Percentiles rank a stretch among this genome's conserved stretches.
These are phyloP conservation scores for Sclerotinia subarctica DNA, from an alignment of 2,329 filamentous ascomycete genomes.

Conservation along the genomic window DNA sequence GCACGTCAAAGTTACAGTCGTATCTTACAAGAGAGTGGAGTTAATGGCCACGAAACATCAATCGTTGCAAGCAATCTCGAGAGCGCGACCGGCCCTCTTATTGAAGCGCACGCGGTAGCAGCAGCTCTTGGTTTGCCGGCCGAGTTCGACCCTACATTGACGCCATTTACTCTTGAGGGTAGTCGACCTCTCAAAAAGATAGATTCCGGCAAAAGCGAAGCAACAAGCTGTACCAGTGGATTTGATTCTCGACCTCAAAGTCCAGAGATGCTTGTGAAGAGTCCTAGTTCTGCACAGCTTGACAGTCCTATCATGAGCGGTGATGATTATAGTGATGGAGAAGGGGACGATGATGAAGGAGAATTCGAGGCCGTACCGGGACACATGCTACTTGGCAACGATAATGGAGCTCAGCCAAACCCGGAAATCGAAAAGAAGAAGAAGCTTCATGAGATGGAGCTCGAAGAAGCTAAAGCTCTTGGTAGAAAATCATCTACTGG, in stretches of 20 bases:
- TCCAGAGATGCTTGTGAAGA: slow-evolving; percentile 44
- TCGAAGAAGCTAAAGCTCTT: slow-evolving; percentile 55
- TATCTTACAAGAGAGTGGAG: slow-evolving; percentile 58
- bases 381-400: slow-evolving; percentile 30
- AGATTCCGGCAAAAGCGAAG: slow-evolving; percentile 33
- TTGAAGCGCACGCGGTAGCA: slow-evolving; percentile 63
- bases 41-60: slow-evolving; percentile 38
- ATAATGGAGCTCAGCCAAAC: slow-evolving; percentile 21
- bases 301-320: slow-evolving; percentile 37
- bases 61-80: slow-evolving; percentile 31
- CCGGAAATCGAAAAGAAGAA: slow-evolving; percentile 45
- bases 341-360: slow-evolving; percentile 38
- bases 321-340: slow-evolving; percentile 41
- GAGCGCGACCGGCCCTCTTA: slow-evolving; percentile 45
- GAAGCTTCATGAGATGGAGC: slow-evolving; percentile 58
- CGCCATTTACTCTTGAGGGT: slow-evolving; percentile 46
- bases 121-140: slow-evolving; percentile 61
- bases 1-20: slow-evolving; percentile 61
- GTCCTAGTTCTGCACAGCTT: slow-evolving; percentile 40
- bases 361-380: slow-evolving; percentile 38
- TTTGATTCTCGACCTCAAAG: slow-evolving; percentile 38
- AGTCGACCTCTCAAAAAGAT: slow-evolving; percentile 28
- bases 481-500: slow-evolving; percentile 29
- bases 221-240: slow-evolving; percentile 29
- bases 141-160: slow-evolving; percentile 61